Evolutionary conservation across 2,329 filamentous ascomycete genomes (phyloP).

Genomic region (Aspergillus novoparasiticus): DNA sequence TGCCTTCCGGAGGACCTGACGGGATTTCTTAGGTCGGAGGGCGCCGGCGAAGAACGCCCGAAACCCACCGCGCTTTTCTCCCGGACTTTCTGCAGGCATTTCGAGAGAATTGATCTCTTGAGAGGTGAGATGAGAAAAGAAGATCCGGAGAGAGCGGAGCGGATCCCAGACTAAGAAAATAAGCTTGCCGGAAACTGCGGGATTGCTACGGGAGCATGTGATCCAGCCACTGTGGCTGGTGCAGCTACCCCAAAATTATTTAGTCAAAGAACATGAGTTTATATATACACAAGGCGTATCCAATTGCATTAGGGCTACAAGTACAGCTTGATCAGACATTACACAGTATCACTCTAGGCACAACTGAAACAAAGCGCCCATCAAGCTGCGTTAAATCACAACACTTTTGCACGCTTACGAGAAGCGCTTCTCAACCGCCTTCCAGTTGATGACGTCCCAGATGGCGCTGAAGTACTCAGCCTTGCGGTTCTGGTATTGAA

Average conservation of each 20-base stretch:
- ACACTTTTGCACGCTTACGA: conserved; percentile 42
- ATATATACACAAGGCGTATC: not conserved
- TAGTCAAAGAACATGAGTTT: too few species aligned
- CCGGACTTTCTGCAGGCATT: conserved; percentile 37
- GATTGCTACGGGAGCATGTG: not conserved
- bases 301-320: conserved; percentile 11
- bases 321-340: conserved; percentile 14
- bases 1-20: conserved; percentile 38
- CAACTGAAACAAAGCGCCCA: conserved; percentile 13
- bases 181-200: not conserved
- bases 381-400: conserved; percentile 14
- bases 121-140: conserved; percentile 2
- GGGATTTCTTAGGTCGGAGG: conserved; percentile 39
- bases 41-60: conserved; percentile 32
- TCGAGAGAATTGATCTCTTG: conserved; percentile 4
- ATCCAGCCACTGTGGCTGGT: conserved; percentile 11
- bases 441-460: conserved; percentile 97
- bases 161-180: not conserved
- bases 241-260: too few species aligned
- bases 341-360: conserved; percentile 8
- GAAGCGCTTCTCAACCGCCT: conserved; percentile 79
- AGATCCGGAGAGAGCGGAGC: not conserved
- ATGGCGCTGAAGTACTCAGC: conserved; percentile 92
- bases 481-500: conserved; percentile 97
- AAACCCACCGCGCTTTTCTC: conserved; percentile 30